Evolutionary conservation across 257 asterid genomes (phyloP), one percentile per base, ranked within the genome.

Genomic region (Cruciata laevipes): DNA sequence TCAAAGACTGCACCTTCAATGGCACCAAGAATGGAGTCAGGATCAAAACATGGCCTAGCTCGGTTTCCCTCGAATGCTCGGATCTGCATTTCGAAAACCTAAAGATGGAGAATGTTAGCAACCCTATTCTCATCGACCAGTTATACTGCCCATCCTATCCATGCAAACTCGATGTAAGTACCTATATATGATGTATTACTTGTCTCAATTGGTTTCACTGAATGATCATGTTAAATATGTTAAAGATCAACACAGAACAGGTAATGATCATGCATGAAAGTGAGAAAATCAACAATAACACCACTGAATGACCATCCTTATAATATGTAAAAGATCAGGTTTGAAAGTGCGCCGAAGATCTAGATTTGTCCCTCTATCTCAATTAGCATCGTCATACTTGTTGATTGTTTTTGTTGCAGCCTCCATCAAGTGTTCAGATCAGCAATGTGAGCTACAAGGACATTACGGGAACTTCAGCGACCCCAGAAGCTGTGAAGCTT

Each of bases 391-490:
- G n/a, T n/a, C n/a, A n/a, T n/a, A n/a, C 14, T n/a, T 31, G 0
- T 17, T 5, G 23, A 0, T 7, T 21, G 25, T 7, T 53, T 53
- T n/a, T 11, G 2, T 18, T 7, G 60, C 62, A 71, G 80, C 0
- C 27, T 0, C 78, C 82, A 20, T 81, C 78, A 31, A 56, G 55
- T 13, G 69, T 79, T 42, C 65, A 75, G 79, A 42, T 70, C 18
- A 67, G 68, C 44, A 63, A 76, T 7, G 56, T 70, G n/a, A 72
- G 72, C 10, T 62, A 76, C 58, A 75, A 60, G 11, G 67, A 73
- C 30, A 59, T 79, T 0, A 63, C 42, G 37, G 96, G 96, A 3
- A 84, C 91, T 3, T 66, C 85, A 16, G 16, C 40, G 13, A 72
- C 63, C 5, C 65, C 62, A 1, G 77, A 61, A 24, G 84, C 78